phyloP scores from a whole-genome alignment of 345 rosid genomes.

The Gossypium turneri region DNA sequence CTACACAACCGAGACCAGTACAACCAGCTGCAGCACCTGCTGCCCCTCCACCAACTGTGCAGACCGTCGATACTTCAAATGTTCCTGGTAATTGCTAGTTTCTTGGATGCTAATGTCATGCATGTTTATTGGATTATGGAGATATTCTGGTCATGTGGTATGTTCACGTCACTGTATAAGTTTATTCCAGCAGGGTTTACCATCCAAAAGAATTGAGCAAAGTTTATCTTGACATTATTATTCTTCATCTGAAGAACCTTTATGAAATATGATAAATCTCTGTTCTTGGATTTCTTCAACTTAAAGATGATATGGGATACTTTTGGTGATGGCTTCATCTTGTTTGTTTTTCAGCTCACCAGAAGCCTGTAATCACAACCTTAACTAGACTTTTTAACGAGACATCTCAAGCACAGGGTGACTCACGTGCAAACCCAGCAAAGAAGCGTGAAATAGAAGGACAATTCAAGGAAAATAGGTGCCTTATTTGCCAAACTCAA shows the following conservation, averaged over 20 bases:
- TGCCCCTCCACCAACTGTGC: constrained; percentile 85
- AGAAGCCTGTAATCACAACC: constrained; percentile 65
- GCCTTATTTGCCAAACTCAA: constrained; percentile 90
- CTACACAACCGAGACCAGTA: constrained; percentile 41
- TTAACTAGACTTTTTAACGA: constrained; percentile 88
- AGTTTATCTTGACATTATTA: background rate
- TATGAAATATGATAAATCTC: background rate
- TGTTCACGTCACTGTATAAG: background rate
- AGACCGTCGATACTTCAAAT: constrained; percentile 80
- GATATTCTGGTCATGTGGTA: background rate
- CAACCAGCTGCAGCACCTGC: constrained; percentile 62
- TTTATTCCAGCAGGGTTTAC: background rate
- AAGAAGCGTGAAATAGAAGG: constrained; percentile 96
- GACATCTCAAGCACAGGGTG: constrained; percentile 95
- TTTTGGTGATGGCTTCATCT: background rate
- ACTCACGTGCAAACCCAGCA: constrained; percentile 82
- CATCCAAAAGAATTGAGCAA: background rate
- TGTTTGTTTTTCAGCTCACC: constrained; percentile 49
- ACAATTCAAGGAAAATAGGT: constrained; percentile 86
- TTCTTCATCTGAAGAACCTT: background rate
- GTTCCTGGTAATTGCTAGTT: constrained; percentile 63
- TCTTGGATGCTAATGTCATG: constrained; percentile 3
- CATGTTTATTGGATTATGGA: constrained; percentile 12
- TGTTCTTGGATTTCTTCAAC: background rate
- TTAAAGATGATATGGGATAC: background rate